Percentiles rank a stretch among this genome's conserved stretches.
Conservation (phyloP, 352 stramenopile genomes). For the Bremia lactucae region DNA sequence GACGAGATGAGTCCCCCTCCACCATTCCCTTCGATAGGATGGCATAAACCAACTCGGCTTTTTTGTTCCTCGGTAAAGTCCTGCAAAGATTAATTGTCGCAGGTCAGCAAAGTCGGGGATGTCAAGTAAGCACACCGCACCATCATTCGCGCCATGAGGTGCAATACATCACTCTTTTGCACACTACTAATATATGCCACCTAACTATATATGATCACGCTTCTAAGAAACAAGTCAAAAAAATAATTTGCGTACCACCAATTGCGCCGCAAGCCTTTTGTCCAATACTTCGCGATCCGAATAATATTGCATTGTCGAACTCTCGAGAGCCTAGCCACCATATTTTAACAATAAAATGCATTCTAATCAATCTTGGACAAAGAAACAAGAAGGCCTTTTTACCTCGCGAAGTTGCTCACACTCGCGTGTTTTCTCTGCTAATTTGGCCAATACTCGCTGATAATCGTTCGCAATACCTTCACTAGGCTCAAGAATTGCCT, state of each 20-base stretch:
- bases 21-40: conserved; percentile 41
- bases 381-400: neutral
- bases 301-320: conserved; percentile 38
- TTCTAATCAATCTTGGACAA: neutral
- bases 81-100: conserved; percentile 5
- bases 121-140: no score
- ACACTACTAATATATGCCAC: conserved; percentile 62
- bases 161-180: conserved; percentile 60
- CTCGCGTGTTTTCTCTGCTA: conserved; percentile 53
- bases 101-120: neutral
- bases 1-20: conserved; percentile 61
- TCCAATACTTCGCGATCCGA: conserved; percentile 50
- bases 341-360: neutral
- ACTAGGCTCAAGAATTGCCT: neutral
- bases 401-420: conserved; percentile 67
- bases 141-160: conserved; percentile 70
- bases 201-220: conserved; percentile 17
- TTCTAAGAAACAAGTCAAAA: neutral
- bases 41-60: conserved; percentile 41
- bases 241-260: conserved; percentile 31
- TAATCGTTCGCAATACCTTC: conserved; percentile 30
- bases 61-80: conserved; percentile 64
- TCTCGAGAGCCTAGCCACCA: conserved; percentile 40
- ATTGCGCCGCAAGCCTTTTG: conserved; percentile 56
- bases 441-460: conserved; percentile 35